Evolutionary conservation across 2,329 filamentous ascomycete genomes (phyloP), one percentile per base, ranked within the genome.

Genomic region (Trichoderma sp.): DNA sequence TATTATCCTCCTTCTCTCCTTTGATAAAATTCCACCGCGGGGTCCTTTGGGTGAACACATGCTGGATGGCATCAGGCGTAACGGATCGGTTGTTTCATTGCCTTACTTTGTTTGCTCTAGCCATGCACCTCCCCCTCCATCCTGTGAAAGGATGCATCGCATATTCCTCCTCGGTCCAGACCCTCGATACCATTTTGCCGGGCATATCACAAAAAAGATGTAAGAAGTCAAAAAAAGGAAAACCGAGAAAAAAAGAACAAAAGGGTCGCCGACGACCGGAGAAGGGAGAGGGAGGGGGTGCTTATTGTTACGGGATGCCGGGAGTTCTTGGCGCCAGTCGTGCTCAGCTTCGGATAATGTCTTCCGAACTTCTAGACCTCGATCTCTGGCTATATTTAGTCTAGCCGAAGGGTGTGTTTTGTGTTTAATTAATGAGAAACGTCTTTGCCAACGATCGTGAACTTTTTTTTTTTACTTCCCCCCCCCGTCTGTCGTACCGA

Each of bases 401-500:
- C 57, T 62, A 69, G 39, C 28, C 39, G n/a, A 69, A 59, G 39
- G 34, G 15, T 64, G 32, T 8, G 7, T 63, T 64, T 57, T 28
- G 23, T 23, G 30, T 64, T 70, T 64, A 70, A 70, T 70, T 23
- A 63, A 70, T 70, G 68, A 70, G 68, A 70, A 64, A 64, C 59
- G 68, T 26, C 43, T 55, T 55, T 55, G 68, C 34, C 36, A 70
- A 70, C 58, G 47, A 70, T 67, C 64, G 28, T 39, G 34, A 23
- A n/a, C 36, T 20, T 34, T n/a, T 69, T 43, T 8, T 15, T 15
- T 36, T 15, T 23, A 2, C 23, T 13, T 13, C 5, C 6, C 6
- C 13, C 17, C 39, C 39, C 39, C 36, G 15, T 43, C 39, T 12
- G 66, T 62, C 30, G 20, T 47, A 53, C 57, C 28, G 39, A 53